Base-by-base conservation (phyloP, 75 land plant genomes). In the Cupressus sempervirens region DNA sequence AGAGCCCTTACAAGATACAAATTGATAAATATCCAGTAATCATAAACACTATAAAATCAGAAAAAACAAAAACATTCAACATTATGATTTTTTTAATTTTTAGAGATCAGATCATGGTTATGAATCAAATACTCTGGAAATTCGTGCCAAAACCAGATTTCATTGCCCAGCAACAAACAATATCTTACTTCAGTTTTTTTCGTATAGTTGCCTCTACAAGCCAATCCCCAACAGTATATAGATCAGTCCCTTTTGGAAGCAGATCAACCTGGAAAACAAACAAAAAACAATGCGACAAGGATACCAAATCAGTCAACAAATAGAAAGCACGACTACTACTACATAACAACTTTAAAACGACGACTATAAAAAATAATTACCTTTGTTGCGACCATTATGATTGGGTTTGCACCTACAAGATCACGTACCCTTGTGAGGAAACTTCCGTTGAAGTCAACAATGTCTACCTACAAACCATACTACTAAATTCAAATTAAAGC, bases 401-500 rank as follows among this genome's bases (percentile, higher is more conserved):
- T 96, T 18, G 99, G 99, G 91, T 97, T 97, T n/a, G 98, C 93
- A 83, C 98, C 99, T 67, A 92, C 93, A 79, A 97, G 91, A 87
- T 97, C 99, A 83, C 99, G 98, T 54, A 97, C 86, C 76, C 95
- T 98, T 58, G 94, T 90, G 81, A 97, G 87, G 88, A 97, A 97
- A 86, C 98, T 96, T 72, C 99, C 99, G 94, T 94, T 97, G 92
- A 97, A 97, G 87, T 97, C 99, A 83, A 97, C 96, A 87, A 97
- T 94, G 88, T 97, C 99, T 62, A 97, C 98, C 99, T 97, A 79
- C 79, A 89, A 85, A 86, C 52, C 81, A 45, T 79, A 79, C 45
- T 45, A 79, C 81, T 43, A 79, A 43, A n/a, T 79, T 43, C 29
- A 43, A 30, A 79, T 29, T 23, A 4, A 5, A n/a, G 23, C 26